Conservation (phyloP, 495 filamentous ascomycete species). For the Talaromyces nanjingensis region DNA sequence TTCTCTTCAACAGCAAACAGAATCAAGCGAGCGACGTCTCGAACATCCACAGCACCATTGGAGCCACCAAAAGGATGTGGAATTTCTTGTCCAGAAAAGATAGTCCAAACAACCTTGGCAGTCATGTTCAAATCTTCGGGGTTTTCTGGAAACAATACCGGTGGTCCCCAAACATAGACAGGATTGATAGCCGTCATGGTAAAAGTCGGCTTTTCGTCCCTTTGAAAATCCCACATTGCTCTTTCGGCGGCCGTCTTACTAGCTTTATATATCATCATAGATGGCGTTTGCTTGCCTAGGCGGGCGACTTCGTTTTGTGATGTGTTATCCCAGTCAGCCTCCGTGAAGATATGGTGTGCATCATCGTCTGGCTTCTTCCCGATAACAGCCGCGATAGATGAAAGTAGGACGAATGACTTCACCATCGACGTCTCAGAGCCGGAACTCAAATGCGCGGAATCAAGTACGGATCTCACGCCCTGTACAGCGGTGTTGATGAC, state of each 20-base stretch:
- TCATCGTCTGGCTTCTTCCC: conserved; percentile 13
- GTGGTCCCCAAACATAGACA: conserved; percentile 55
- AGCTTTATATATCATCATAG: conserved; percentile 25
- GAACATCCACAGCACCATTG: conserved; percentile 47
- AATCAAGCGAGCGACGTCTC: conserved; percentile 30
- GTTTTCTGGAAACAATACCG: conserved; percentile 28
- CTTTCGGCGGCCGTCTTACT: conserved; percentile 39
- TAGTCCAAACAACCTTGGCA: conserved; percentile 33
- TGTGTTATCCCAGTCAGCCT: conserved; percentile 43
- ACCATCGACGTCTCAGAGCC: not conserved
- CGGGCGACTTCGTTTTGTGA: conserved; percentile 25
- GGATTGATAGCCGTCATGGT: conserved; percentile 48
- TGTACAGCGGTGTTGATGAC: conserved; percentile 58
- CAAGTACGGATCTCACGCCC: not conserved
- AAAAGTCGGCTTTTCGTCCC: conserved; percentile 49
- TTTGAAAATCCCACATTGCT: conserved; percentile 51
- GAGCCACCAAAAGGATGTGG: conserved; percentile 27
- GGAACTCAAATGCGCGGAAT: not conserved
- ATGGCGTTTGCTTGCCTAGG: not conserved
- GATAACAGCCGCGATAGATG: conserved; percentile 39
- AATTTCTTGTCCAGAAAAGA: conserved; percentile 38
- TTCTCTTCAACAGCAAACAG: not conserved
- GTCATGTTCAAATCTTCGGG: conserved; percentile 34
- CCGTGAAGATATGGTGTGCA: conserved; percentile 33
- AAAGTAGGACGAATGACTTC: conserved; percentile 38